These are phyloP conservation scores for Lactarius psammicola DNA, from an alignment of 768 basidiomycete species.

Conservation along the genomic window DNA sequence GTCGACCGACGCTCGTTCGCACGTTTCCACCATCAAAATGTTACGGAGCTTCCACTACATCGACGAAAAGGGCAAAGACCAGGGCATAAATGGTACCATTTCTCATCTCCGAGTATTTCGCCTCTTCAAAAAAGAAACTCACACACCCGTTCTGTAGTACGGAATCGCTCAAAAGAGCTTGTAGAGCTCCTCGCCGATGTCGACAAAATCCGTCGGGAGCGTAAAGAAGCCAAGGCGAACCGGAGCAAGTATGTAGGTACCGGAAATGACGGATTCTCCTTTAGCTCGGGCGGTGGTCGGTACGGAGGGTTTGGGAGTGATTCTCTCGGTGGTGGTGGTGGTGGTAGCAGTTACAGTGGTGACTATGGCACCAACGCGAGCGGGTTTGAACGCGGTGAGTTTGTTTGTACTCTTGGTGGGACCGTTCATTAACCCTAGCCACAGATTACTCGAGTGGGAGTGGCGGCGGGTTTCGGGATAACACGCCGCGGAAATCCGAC, in stretches of 20 bases:
- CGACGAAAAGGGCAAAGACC: conserved; percentile 98
- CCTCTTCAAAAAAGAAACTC: not conserved
- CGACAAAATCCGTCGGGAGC: conserved; percentile 83
- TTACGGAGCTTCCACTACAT: conserved; percentile 97
- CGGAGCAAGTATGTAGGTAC: conserved; percentile 86
- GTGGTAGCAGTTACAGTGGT: conserved; percentile 34
- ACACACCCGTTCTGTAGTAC: conserved; percentile 52
- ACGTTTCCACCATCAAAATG: conserved; percentile 96
- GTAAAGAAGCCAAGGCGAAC: conserved; percentile 90
- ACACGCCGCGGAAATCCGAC: conserved; percentile 45
- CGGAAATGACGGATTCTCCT: conserved; percentile 78
- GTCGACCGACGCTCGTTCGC: conserved; percentile 96
- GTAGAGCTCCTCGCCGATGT: conserved; percentile 91
- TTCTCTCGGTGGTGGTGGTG: conserved; percentile 21
- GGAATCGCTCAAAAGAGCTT: conserved; percentile 90
- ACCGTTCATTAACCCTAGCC: conserved; percentile 5
- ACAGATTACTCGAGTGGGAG: conserved; percentile 37
- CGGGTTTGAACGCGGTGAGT: conserved; percentile 39
- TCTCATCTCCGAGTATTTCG: not conserved
- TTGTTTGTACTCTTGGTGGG: not conserved
- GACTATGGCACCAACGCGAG: conserved; percentile 44
- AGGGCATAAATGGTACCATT: conserved; percentile 88
- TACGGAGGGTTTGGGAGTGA: conserved; percentile 75
- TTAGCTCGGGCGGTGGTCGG: conserved; percentile 53
- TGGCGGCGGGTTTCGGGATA: conserved; percentile 61